phyloP scores from a whole-genome alignment of 2,329 filamentous ascomycete genomes.

The Gaeumannomyces sp. region DNA sequence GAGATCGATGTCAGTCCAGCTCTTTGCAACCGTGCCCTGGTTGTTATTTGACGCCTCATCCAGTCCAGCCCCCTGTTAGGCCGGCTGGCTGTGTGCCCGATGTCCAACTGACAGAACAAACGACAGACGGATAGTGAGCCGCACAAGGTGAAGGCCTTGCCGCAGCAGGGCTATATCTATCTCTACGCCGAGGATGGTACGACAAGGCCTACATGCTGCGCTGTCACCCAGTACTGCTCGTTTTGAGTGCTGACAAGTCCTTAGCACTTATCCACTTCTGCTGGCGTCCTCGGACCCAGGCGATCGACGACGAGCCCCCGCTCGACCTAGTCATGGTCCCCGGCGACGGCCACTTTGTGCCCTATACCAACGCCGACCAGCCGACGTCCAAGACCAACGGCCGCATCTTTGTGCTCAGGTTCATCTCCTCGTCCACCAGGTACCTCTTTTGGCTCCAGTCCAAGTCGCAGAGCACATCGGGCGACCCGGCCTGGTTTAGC shows the following conservation, averaged over 20 bases:
- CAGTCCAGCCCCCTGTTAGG: background rate
- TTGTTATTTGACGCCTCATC: background rate
- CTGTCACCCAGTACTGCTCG: background rate
- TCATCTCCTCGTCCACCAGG: conserved; percentile 83
- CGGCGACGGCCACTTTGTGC: conserved; percentile 77
- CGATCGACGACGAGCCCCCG: conserved; percentile 66
- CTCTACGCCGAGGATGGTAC: conserved; percentile 83
- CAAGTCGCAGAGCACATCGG: conserved; percentile 59
- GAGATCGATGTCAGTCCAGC: conserved; percentile 64
- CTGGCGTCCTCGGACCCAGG: conserved; percentile 76
- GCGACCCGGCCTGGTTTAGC: conserved; percentile 73
- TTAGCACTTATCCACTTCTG: conserved; percentile 89
- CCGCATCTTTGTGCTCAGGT: conserved; percentile 89
- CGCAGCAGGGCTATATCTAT: conserved; percentile 80
- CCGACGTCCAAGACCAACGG: conserved; percentile 67
- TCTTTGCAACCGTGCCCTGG: background rate
- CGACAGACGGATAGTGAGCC: conserved; percentile 48
- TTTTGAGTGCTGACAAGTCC: conserved; percentile 8
- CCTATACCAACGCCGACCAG: conserved; percentile 50
- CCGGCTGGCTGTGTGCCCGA: background rate
- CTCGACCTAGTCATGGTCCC: conserved; percentile 93
- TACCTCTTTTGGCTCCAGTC: conserved; percentile 97
- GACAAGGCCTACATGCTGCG: background rate
- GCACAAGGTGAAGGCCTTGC: conserved; percentile 65
- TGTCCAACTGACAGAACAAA: conserved; percentile 14